Evolutionary conservation across 169 alveolate species (phyloP).

Genomic region (Besnoitia besnoiti): DNA sequence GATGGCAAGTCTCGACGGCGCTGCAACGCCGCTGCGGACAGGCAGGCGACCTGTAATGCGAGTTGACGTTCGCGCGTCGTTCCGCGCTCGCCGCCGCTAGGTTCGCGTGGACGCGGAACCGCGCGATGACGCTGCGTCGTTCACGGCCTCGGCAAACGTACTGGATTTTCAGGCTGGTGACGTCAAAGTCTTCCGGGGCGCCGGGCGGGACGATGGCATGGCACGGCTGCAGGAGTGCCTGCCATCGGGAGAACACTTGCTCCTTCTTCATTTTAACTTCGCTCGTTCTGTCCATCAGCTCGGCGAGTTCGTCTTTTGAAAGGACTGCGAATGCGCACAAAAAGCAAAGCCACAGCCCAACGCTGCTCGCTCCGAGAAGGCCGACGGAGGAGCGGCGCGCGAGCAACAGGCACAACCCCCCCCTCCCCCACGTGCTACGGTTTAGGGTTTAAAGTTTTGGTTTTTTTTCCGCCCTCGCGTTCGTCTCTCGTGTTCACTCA

Average conservation of each 20-base stretch:
- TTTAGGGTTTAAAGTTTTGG: no score
- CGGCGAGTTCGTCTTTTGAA: not conserved
- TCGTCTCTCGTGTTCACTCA: not conserved
- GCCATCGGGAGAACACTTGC: not conserved
- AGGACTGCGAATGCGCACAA: not conserved
- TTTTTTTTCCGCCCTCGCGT: not conserved
- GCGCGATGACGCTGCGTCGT: no score
- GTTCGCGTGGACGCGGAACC: no score
- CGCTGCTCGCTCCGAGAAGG: not conserved
- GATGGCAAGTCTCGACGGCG: no score
- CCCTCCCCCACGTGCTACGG: no score
- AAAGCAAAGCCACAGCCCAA: not conserved
- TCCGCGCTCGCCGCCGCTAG: no score
- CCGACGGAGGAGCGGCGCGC: no score
- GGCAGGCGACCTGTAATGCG: no score
- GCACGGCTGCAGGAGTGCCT: not conserved
- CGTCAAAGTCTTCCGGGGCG: not conserved
- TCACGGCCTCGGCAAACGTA: not conserved
- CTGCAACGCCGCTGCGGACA: no score
- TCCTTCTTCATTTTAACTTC: not conserved
- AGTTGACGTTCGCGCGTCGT: no score
- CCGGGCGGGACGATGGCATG: not conserved
- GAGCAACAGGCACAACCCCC: no score
- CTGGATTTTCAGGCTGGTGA: not conserved
- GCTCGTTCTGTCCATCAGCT: not conserved